These are phyloP conservation scores for Dothistroma septosporum DNA, from an alignment of 2,329 filamentous ascomycete species.

Conservation along the genomic window DNA sequence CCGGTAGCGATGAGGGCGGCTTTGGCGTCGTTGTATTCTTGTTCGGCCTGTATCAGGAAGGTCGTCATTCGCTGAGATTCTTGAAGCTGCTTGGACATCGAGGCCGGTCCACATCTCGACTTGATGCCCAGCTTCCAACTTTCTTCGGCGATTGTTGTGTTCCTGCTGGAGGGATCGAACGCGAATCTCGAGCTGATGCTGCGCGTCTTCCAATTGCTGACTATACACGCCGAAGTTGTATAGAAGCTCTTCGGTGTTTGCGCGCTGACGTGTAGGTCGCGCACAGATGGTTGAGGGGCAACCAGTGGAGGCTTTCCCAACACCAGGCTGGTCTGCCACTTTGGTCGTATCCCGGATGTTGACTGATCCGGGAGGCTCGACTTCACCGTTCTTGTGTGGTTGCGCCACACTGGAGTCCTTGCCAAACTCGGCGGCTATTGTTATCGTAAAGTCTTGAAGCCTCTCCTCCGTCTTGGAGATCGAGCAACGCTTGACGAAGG, in stretches of 20 bases:
- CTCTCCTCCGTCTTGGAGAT: too few species aligned
- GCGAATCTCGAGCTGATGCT: not conserved
- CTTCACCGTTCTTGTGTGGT: too few species aligned
- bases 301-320: too few species aligned
- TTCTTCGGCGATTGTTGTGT: slow-evolving; percentile 3
- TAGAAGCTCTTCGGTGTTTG: not conserved
- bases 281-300: too few species aligned
- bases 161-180: not conserved
- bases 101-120: slow-evolving; percentile 6
- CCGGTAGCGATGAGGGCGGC: slow-evolving; percentile 9
- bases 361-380: too few species aligned
- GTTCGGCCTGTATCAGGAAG: slow-evolving; percentile 20
- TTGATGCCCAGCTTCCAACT: not conserved
- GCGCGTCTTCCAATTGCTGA: not conserved
- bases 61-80: slow-evolving; percentile 15
- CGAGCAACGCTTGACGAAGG: too few species aligned
- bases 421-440: too few species aligned
- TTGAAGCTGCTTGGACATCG: slow-evolving; percentile 7
- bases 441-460: too few species aligned
- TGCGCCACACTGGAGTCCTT: too few species aligned
- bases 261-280: too few species aligned
- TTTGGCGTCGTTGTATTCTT: slow-evolving; percentile 12
- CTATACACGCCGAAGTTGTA: not conserved
- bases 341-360: too few species aligned
- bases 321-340: too few species aligned